Evolutionary conservation across 208 protist species (phyloP).

Genomic region (Trypanosoma melophagium): DNA sequence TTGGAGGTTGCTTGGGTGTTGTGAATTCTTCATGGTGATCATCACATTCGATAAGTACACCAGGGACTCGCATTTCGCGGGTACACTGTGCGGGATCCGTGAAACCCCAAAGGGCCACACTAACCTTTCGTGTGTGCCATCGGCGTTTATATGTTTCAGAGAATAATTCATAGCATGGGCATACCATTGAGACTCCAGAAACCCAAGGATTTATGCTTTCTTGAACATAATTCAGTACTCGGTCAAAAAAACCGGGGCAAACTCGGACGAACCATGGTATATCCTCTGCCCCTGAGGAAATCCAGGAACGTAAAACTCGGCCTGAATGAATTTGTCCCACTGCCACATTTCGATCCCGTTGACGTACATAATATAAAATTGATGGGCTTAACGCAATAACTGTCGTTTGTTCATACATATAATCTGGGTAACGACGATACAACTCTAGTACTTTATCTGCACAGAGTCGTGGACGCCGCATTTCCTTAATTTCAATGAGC

Average conservation of each 20-base stretch:
- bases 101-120: constrained; percentile 83
- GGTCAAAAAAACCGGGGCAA: constrained; percentile 54
- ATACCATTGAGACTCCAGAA: constrained; percentile 75
- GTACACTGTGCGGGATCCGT: constrained; percentile 45
- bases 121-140: constrained; percentile 73
- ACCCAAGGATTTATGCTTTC: constrained; percentile 71
- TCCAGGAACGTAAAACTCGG: constrained; percentile 38
- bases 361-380: constrained; percentile 72
- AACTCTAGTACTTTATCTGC: constrained; percentile 78
- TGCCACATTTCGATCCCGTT: constrained; percentile 64
- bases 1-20: constrained; percentile 45
- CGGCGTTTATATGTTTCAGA: constrained; percentile 51
- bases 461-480: constrained; percentile 48
- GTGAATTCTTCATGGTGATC: constrained; percentile 71
- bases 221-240: constrained; percentile 47
- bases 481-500: constrained; percentile 89
- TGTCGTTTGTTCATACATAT: constrained; percentile 88
- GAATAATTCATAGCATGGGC: constrained; percentile 63
- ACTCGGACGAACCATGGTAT: constrained; percentile 45
- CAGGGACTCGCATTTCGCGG: constrained; percentile 64
- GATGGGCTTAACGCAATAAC: constrained; percentile 80
- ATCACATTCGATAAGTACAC: constrained; percentile 71
- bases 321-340: constrained; percentile 73
- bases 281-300: constrained; percentile 20
- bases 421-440: constrained; percentile 79